A percentile compares a stretch with the other conserved stretches of the same genome.
Conservation (phyloP, 1,284 basidiomycete species). For the Prillingera fragicola region DNA sequence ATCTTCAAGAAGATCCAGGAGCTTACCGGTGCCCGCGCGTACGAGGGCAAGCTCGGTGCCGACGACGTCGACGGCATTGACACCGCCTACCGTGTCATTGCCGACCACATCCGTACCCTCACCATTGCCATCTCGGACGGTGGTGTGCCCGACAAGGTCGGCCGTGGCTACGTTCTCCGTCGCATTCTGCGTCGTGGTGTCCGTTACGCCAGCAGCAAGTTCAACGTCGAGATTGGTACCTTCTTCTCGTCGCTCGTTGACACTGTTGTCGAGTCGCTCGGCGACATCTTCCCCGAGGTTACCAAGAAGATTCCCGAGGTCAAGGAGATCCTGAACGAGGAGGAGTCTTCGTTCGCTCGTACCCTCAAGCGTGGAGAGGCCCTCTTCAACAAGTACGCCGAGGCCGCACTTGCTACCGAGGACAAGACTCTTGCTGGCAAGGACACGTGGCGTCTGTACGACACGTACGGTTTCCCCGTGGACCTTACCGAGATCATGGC, state of each 20-base stretch:
- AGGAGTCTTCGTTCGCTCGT: slow-evolving; percentile 93
- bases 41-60: slow-evolving; percentile 84
- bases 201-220: slow-evolving; percentile 90
- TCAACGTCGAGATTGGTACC: slow-evolving; percentile 85
- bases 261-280: slow-evolving; percentile 82
- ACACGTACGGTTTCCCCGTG: slow-evolving; percentile 97
- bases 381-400: slow-evolving; percentile 87
- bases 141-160: slow-evolving; percentile 92
- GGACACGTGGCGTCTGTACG: slow-evolving; percentile 96
- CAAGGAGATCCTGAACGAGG: slow-evolving; percentile 94
- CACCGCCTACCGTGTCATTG: slow-evolving; percentile 94
- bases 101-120: slow-evolving; percentile 92
- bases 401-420: slow-evolving; percentile 61
- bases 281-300: slow-evolving; percentile 88
- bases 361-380: slow-evolving; percentile 96
- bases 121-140: slow-evolving; percentile 95
- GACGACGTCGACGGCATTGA: slow-evolving; percentile 92
- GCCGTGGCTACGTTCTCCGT: slow-evolving; percentile 89
- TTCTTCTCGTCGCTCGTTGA: slow-evolving; percentile 94
- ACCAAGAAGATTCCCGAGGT: slow-evolving; percentile 76
- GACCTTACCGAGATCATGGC: slow-evolving; percentile 97
- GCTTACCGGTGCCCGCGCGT: slow-evolving; percentile 80
- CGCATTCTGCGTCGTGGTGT: slow-evolving; percentile 88
- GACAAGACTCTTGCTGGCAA: slow-evolving; percentile 71
- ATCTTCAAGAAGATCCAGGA: slow-evolving; percentile 85